A percentile compares a stretch with the other conserved stretches of the same genome.
Evolutionary conservation across 2,329 filamentous ascomycete species (phyloP).

Genomic region (Cytospora leucostoma): DNA sequence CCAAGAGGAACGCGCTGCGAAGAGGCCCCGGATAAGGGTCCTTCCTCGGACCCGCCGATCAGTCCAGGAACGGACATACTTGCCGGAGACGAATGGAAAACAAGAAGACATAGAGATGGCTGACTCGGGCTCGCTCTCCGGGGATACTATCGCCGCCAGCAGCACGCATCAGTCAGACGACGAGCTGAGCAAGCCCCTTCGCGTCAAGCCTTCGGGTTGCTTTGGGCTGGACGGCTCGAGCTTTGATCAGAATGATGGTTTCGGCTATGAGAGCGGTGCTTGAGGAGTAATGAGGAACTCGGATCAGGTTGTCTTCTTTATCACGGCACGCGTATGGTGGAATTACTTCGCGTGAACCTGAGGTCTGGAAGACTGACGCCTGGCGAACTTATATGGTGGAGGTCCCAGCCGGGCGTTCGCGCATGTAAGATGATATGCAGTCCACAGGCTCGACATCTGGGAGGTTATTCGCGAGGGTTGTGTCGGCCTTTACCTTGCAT

Average conservation of each 20-base stretch:
- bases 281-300: background rate
- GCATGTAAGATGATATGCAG: too few species aligned
- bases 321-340: too few species aligned
- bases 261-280: background rate
- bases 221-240: background rate
- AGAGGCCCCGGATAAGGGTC: background rate
- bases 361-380: too few species aligned
- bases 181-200: background rate
- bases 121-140: slow-evolving; percentile 11
- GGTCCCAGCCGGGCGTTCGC: too few species aligned
- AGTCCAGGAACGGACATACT: background rate
- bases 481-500: too few species aligned
- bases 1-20: background rate
- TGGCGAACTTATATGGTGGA: too few species aligned
- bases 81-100: too few species aligned
- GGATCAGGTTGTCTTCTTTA: background rate
- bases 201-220: too few species aligned
- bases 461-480: too few species aligned
- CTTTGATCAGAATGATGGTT: background rate
- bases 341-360: too few species aligned
- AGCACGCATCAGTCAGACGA: background rate
- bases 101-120: slow-evolving; percentile 1
- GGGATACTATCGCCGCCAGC: slow-evolving; percentile 14
- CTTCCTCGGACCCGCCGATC: background rate
- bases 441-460: too few species aligned